Evolutionary conservation across 225 moss, liverwort and hornwort genomes (phyloP).

Genomic region (Sphagnum contortum): DNA sequence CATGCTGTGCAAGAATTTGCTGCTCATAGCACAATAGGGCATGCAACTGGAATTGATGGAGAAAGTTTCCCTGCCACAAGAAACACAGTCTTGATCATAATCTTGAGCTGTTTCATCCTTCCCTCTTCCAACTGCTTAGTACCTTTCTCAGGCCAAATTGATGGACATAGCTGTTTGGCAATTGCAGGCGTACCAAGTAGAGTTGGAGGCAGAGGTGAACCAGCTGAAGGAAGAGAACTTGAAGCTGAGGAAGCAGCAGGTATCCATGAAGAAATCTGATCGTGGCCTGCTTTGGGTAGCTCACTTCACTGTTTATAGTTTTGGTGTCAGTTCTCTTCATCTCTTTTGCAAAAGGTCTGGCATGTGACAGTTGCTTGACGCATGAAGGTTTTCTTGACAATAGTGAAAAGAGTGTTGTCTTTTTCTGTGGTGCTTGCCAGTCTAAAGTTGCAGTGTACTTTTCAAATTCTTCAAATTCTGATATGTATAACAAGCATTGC

Average conservation of each 20-base stretch:
- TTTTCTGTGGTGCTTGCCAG: background rate
- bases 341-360: background rate
- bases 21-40: too few relatives aligned
- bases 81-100: too few relatives aligned
- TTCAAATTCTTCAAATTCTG: background rate
- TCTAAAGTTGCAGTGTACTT: background rate
- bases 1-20: too few relatives aligned
- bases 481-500: background rate
- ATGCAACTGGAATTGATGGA: too few relatives aligned
- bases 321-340: background rate
- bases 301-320: background rate
- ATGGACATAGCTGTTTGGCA: too few relatives aligned
- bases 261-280: conserved; percentile 56
- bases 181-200: conserved; percentile 87
- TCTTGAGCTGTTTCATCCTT: too few relatives aligned
- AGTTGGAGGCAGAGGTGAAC: conserved; percentile 89
- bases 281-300: conserved; percentile 31
- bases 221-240: conserved; percentile 86
- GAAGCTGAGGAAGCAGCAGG: conserved; percentile 67
- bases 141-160: too few relatives aligned
- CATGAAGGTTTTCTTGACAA: background rate
- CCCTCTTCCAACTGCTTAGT: too few relatives aligned
- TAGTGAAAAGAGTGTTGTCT: background rate
- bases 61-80: too few relatives aligned
- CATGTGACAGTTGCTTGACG: conserved; percentile 4